Percentiles rank a stretch among this genome's conserved stretches.
These are phyloP conservation scores for Crucihimalaya himalaica DNA, from an alignment of 345 rosid genomes.

Conservation along the genomic window DNA sequence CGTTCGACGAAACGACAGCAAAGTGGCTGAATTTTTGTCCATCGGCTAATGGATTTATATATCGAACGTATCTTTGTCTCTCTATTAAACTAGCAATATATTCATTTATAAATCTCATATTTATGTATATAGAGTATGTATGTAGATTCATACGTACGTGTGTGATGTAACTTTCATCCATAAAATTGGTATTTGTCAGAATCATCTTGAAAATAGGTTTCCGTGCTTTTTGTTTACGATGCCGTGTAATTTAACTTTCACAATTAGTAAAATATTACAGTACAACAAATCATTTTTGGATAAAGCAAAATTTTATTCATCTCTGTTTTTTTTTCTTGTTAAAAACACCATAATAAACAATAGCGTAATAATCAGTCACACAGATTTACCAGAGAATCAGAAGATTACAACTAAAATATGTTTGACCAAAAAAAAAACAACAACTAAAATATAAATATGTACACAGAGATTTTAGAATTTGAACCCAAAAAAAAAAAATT, in stretches of 20 bases:
- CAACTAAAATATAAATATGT: constrained; percentile 31
- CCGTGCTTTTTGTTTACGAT: constrained; percentile 40
- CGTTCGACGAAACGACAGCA: constrained; percentile 28
- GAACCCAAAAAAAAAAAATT: background rate
- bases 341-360: background rate
- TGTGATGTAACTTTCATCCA: constrained; percentile 48
- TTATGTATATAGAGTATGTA: background rate
- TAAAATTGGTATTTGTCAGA: constrained; percentile 43
- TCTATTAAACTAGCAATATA: background rate
- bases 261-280: background rate
- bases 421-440: background rate
- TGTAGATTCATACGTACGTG: constrained; percentile 33
- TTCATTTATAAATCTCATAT: background rate
- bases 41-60: background rate
- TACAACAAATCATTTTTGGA: background rate
- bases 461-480: constrained; percentile 19
- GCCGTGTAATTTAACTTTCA: constrained; percentile 31
- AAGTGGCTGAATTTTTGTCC: constrained; percentile 27
- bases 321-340: constrained; percentile 7
- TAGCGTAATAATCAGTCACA: constrained; percentile 14
- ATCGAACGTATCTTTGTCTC: constrained; percentile 31
- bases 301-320: constrained; percentile 19
- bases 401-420: constrained; percentile 22
- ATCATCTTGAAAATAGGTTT: constrained; percentile 43
- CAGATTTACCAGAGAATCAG: background rate